These are phyloP conservation scores for Ustilaginoidea virens DNA, from an alignment of 2,329 filamentous ascomycete genomes.

Conservation along the genomic window DNA sequence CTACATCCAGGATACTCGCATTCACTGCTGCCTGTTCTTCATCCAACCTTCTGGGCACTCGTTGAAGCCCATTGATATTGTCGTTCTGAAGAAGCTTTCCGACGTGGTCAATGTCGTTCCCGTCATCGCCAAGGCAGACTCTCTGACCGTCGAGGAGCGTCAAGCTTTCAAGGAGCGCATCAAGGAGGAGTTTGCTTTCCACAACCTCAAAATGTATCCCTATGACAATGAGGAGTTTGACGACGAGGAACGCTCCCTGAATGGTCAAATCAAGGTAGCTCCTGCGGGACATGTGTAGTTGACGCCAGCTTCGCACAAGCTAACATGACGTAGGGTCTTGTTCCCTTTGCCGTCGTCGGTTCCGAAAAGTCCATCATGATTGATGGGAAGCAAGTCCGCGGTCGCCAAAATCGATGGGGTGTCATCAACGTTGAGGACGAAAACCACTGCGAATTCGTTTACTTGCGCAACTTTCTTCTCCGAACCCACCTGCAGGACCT, in stretches of 20 bases:
- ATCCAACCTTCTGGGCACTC: constrained; percentile 97
- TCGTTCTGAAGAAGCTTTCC: constrained; percentile 97
- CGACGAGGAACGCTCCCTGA: constrained; percentile 85
- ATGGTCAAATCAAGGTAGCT: constrained; percentile 96
- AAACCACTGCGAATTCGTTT: constrained; percentile 98
- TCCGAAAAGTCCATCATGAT: constrained; percentile 97
- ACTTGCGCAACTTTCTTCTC: constrained; percentile 94
- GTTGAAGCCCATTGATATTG: constrained; percentile 97
- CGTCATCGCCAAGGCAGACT: constrained; percentile 97
- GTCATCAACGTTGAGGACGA: constrained; percentile 99
- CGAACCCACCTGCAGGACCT: constrained; percentile 96
- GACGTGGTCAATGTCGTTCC: constrained; percentile 99
- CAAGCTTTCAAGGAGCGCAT: constrained; percentile 96
- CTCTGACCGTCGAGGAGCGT: constrained; percentile 88
- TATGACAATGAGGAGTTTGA: constrained; percentile 99
- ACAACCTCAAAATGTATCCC: constrained; percentile 99
- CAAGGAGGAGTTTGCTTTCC: constrained; percentile 99
- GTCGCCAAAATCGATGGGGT: constrained; percentile 97
- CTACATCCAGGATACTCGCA: constrained; percentile 97
- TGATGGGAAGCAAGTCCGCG: constrained; percentile 91
- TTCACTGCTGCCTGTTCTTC: constrained; percentile 99
- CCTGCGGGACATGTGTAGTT: constrained; percentile 9
- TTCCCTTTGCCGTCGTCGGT: constrained; percentile 94
- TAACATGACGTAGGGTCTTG: constrained; percentile 49
- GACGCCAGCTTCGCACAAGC: background rate